A percentile compares a stretch with the other conserved stretches of the same genome.
phyloP scores from a whole-genome alignment of 306 rosid genomes.

The Lupinus albus region DNA sequence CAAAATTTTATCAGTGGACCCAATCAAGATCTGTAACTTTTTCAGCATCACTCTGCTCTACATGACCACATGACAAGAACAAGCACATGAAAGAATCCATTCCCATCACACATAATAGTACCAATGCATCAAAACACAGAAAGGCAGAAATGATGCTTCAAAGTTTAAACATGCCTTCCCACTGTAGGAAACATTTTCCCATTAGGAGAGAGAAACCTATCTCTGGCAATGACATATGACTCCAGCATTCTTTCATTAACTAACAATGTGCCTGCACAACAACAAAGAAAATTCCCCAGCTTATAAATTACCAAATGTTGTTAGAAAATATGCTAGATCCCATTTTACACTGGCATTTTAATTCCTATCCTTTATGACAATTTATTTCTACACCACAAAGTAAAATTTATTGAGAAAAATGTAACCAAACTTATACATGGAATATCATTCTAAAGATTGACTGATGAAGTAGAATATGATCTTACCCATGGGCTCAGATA shows the following conservation, averaged over 20 bases:
- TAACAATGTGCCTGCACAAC: constrained; percentile 66
- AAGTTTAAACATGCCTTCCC: constrained; percentile 62
- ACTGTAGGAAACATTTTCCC: constrained; percentile 85
- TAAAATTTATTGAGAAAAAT: neutral
- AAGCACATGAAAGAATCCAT: no score
- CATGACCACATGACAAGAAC: no score
- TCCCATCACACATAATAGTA: neutral
- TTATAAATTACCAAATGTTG: constrained; percentile 3
- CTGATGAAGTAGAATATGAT: constrained; percentile 18
- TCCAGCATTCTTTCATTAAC: constrained; percentile 90
- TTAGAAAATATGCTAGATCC: constrained; percentile 5
- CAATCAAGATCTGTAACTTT: no score
- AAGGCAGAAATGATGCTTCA: constrained; percentile 5
- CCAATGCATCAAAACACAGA: neutral
- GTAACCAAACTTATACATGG: neutral
- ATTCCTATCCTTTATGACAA: constrained; percentile 5
- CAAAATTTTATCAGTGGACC: no score
- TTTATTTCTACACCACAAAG: neutral
- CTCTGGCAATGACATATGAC: constrained; percentile 87
- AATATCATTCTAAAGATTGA: constrained; percentile 34
- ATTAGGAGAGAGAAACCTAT: constrained; percentile 70
- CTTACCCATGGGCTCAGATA: constrained; percentile 92
- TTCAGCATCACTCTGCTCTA: no score
- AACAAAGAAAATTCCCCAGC: constrained; percentile 6
- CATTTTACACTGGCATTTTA: constrained; percentile 19